A percentile compares a stretch with the other conserved stretches of the same genome.
Conservation (phyloP, 1,284 basidiomycete genomes). For the Somion occarium region DNA sequence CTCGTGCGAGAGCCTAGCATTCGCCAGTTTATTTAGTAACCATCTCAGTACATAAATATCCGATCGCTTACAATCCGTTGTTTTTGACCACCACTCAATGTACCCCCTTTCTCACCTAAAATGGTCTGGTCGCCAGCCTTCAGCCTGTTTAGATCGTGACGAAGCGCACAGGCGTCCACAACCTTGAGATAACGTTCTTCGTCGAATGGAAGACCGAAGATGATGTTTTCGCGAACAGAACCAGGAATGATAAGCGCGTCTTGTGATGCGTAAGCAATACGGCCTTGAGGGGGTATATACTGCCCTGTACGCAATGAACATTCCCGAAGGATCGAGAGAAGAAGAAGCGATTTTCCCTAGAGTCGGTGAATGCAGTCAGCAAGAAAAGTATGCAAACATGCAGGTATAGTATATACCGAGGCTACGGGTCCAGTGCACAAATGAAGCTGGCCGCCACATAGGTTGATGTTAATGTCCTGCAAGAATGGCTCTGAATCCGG, state of each 20-base stretch:
- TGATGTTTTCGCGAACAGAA: conserved; percentile 31
- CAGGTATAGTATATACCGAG: not conserved
- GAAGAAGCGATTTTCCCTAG: not conserved
- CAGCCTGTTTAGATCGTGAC: conserved; percentile 59
- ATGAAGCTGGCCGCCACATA: not conserved
- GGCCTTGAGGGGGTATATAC: not conserved
- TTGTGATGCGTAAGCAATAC: not conserved
- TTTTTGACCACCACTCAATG: conserved; percentile 30
- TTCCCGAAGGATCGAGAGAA: not conserved
- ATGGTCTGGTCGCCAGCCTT: conserved; percentile 73
- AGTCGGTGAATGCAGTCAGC: too few relatives aligned
- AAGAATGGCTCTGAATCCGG: not conserved
- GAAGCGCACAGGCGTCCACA: conserved; percentile 58
- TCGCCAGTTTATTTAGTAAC: too few relatives aligned
- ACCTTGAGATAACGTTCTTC: conserved; percentile 45
- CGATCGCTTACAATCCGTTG: not conserved
- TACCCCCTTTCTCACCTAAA: conserved; percentile 62
- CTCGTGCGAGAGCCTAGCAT: not conserved
- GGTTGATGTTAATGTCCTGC: not conserved
- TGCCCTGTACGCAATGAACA: not conserved
- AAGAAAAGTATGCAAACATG: too few relatives aligned
- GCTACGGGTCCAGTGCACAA: not conserved
- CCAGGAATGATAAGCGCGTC: not conserved
- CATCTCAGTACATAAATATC: too few relatives aligned
- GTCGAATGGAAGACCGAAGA: conserved; percentile 39